These are phyloP conservation scores for Agaricus blazei DNA, from an alignment of 768 basidiomycete genomes.

Conservation along the genomic window DNA sequence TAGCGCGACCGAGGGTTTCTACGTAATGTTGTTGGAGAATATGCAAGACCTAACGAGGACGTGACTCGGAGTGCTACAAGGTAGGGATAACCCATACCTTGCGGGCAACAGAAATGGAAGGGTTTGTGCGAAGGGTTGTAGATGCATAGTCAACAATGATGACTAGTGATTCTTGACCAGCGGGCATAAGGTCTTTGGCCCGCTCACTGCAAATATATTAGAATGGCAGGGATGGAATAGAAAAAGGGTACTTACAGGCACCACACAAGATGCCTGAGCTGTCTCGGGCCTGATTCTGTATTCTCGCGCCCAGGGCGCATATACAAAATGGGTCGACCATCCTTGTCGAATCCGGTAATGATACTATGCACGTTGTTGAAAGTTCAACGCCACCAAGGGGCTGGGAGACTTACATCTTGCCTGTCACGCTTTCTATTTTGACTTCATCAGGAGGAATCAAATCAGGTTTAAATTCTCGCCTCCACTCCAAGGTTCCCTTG, in stretches of 20 bases:
- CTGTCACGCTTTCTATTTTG: constrained; percentile 74
- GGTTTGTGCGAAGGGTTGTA: constrained; percentile 77
- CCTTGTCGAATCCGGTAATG: constrained; percentile 79
- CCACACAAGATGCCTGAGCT: constrained; percentile 84
- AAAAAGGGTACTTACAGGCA: constrained; percentile 57
- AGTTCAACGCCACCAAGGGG: not conserved
- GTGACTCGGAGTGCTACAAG: not conserved
- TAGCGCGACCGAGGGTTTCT: constrained; percentile 79
- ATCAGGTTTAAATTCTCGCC: constrained; percentile 81
- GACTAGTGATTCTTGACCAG: constrained; percentile 75
- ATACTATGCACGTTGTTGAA: constrained; percentile 38
- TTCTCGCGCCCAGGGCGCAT: constrained; percentile 88
- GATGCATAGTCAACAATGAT: constrained; percentile 86
- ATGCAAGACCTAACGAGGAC: constrained; percentile 46
- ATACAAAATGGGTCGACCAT: constrained; percentile 84
- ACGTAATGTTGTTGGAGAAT: constrained; percentile 89
- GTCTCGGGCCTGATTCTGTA: constrained; percentile 70
- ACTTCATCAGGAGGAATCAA: constrained; percentile 79
- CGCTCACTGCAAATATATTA: constrained; percentile 53
- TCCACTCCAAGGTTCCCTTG: constrained; percentile 77
- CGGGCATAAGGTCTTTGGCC: constrained; percentile 85
- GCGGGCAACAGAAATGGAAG: constrained; percentile 73
- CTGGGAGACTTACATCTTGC: constrained; percentile 67
- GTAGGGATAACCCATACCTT: constrained; percentile 39
- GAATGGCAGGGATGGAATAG: not conserved